Base-by-base conservation (phyloP, 495 filamentous ascomycete species). In the Penicillium silybi region DNA sequence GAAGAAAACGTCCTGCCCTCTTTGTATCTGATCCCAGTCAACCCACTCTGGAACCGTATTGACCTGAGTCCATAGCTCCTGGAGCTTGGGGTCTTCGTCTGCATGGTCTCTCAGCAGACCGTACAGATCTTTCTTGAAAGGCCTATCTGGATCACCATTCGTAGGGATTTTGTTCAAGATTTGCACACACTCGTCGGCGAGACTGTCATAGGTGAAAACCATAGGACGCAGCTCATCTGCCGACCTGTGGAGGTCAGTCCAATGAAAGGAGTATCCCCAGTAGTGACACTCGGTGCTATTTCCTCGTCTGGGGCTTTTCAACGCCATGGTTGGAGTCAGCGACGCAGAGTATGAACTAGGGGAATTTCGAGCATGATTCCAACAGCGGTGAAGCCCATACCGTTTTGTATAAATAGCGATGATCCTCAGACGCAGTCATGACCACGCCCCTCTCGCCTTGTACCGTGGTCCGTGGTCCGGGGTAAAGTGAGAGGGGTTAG, bases 41-140 rank as follows among this genome's bases (percentile, higher is more conserved):
- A 95, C 89, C 89, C 89, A 95, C 13, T 76, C 68, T 0, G 88
- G 90, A 17, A 90, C 66, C 1, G 80, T 84, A 56, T 83, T 85
- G 44, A 89, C 72, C 59, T 92, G 76, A 0, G 54, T 62, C 89
- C 88, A 91, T 6, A 95, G 62, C 27, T 76, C 58, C 8, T 68
- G 57, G 26, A 91, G 72, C 45, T 77, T 79, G 6, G 77, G 70
- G 61, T 91, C 80, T 6, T 73, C 66, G 9, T 68, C 56, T 6
- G 74, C 73, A 66, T 90, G 75, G 10, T 84, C 72, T 46, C 71
- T 67, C 16, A 92, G 68, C 16, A 89, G 62, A 1, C 61, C 68
- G 63, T 86, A 90, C 11, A 88, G 57, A 62, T 92, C 88, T 51
- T 75, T 61, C 27, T 65, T 71, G 26, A 62, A 67, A 2, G 57